phyloP scores from a whole-genome alignment of 139 green algal species.

The Limnomonas spitsbergensis region DNA sequence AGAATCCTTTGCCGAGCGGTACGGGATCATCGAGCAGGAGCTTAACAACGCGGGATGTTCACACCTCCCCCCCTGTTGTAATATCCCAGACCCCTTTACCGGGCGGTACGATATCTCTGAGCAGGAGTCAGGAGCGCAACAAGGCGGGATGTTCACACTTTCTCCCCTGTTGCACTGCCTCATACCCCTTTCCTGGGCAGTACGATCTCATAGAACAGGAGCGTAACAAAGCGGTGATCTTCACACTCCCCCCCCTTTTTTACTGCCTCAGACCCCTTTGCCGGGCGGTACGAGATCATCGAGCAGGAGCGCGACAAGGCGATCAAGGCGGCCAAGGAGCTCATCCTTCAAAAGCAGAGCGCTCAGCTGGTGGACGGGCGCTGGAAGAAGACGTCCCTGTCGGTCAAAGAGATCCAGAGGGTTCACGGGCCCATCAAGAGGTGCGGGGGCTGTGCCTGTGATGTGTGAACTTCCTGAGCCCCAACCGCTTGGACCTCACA shows the following conservation, averaged over 20 bases:
- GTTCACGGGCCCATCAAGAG: too few species aligned
- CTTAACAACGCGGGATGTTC: too few species aligned
- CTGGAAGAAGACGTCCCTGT: background rate
- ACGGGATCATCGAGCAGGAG: too few species aligned
- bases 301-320: background rate
- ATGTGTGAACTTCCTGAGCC: too few species aligned
- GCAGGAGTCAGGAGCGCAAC: too few species aligned
- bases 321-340: background rate
- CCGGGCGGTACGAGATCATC: background rate
- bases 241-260: background rate
- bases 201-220: background rate
- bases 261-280: background rate
- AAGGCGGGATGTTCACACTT: background rate
- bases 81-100: too few species aligned
- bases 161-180: background rate
- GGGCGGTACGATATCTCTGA: too few species aligned
- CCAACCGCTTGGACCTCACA: too few species aligned
- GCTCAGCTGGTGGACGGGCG: background rate
- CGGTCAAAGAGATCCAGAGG: background rate
- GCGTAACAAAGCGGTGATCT: background rate
- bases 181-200: background rate
- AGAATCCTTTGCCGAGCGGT: too few species aligned
- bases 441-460: too few species aligned
- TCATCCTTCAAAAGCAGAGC: background rate
- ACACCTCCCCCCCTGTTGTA: too few species aligned